A percentile compares a stretch with the other conserved stretches of the same genome.
phyloP scores from a whole-genome alignment of 2,329 filamentous ascomycete species.

The Apiospora pterosperma region DNA sequence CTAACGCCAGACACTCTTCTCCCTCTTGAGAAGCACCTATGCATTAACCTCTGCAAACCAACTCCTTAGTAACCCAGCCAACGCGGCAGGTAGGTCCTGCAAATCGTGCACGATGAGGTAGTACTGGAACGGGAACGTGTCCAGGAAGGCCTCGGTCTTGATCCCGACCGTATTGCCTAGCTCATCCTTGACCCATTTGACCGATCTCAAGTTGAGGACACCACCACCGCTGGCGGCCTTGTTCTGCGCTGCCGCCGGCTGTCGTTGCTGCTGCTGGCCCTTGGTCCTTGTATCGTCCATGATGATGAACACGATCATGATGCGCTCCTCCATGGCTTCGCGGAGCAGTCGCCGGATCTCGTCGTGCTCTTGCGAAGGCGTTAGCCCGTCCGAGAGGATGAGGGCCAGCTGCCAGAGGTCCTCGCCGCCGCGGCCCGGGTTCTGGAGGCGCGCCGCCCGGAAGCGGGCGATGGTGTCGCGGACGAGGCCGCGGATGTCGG shows the following conservation, averaged over 20 bases:
- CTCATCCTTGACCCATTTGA: conserved; percentile 70
- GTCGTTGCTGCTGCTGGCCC: neutral
- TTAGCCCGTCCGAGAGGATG: conserved; percentile 91
- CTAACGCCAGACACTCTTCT: neutral
- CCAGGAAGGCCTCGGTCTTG: conserved; percentile 85
- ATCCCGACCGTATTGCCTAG: conserved; percentile 54
- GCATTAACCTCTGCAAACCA: conserved; percentile 80
- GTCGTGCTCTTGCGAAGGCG: conserved; percentile 76
- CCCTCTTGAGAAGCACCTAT: neutral
- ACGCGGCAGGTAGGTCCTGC: conserved; percentile 81
- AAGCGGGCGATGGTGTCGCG: conserved; percentile 77
- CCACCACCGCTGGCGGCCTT: conserved; percentile 40
- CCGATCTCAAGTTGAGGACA: conserved; percentile 86
- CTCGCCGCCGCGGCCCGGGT: conserved; percentile 43
- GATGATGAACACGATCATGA: conserved; percentile 98
- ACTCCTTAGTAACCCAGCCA: conserved; percentile 85
- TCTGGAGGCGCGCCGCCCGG: conserved; percentile 66
- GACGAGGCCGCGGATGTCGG: conserved; percentile 79
- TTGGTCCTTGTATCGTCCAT: conserved; percentile 64
- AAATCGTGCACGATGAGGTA: conserved; percentile 94
- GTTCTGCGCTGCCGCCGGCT: neutral
- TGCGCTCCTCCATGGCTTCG: conserved; percentile 85
- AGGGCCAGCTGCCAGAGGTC: conserved; percentile 96
- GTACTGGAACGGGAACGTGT: conserved; percentile 95
- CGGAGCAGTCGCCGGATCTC: conserved; percentile 77